Conservation (phyloP, 805 yeast genomes). For the Isabelozyma heimii region DNA sequence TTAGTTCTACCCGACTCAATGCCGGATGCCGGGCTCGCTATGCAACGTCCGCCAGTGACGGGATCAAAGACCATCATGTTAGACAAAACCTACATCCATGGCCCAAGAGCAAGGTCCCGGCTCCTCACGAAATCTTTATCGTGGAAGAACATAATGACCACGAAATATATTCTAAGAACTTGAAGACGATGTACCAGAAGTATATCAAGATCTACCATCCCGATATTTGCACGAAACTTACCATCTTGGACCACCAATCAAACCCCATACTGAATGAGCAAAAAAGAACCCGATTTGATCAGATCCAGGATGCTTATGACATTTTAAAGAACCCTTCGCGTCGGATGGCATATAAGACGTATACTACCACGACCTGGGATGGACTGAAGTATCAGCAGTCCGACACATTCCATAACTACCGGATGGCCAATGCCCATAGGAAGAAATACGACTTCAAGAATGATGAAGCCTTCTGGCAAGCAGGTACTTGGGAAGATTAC, state of each 20-base stretch:
- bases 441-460: conserved; percentile 23
- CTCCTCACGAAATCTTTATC: conserved; percentile 68
- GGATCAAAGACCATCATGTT: conserved; percentile 17
- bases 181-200: conserved; percentile 29
- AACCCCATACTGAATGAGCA: conserved; percentile 23
- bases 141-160: conserved; percentile 31
- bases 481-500: conserved; percentile 65
- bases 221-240: conserved; percentile 44
- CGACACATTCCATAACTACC: conserved; percentile 27
- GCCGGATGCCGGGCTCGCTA: neutral
- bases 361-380: conserved; percentile 25
- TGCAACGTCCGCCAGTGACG: conserved; percentile 1
- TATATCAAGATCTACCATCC: conserved; percentile 81
- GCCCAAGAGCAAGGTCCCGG: conserved; percentile 58
- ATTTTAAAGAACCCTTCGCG: conserved; percentile 50
- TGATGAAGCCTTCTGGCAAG: conserved; percentile 53
- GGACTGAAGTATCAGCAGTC: conserved; percentile 14
- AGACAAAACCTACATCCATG: conserved; percentile 39
- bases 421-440: conserved; percentile 40
- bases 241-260: conserved; percentile 25
- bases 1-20: neutral
- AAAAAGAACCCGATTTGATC: conserved; percentile 31
- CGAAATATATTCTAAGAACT: conserved; percentile 53
- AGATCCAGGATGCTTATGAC: conserved; percentile 37
- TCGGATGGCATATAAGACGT: conserved; percentile 26